Percentiles rank a stretch among this genome's conserved stretches.
Evolutionary conservation across 805 yeast species (phyloP).

Genomic region (Hanseniaspora occidentalis): DNA sequence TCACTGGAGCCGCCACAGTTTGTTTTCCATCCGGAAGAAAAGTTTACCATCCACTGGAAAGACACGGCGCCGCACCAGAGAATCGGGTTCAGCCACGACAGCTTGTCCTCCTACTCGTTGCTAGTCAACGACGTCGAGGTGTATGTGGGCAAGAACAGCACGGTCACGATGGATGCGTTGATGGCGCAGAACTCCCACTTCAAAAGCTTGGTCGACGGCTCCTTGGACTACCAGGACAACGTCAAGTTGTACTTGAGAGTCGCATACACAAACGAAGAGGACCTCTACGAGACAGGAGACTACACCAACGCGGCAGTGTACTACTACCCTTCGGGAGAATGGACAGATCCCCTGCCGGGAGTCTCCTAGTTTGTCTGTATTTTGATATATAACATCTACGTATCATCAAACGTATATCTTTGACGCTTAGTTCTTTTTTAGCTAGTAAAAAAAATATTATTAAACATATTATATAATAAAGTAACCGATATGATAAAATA

Average conservation of each 20-base stretch:
- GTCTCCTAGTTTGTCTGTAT: too few species aligned
- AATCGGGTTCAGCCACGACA: conserved; percentile 18
- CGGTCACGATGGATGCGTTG: conserved; percentile 31
- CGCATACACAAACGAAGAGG: conserved; percentile 35
- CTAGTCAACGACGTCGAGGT: conserved; percentile 71
- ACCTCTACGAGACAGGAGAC: conserved; percentile 38
- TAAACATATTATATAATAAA: neutral
- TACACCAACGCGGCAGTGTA: conserved; percentile 52
- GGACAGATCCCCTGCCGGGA: conserved; percentile 40
- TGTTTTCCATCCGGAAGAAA: conserved; percentile 8
- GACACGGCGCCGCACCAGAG: conserved; percentile 11
- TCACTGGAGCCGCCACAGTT: conserved; percentile 38
- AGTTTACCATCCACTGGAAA: conserved; percentile 18
- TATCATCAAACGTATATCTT: too few species aligned
- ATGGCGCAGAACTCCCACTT: conserved; percentile 21
- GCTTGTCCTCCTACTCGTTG: conserved; percentile 38
- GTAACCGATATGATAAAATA: too few species aligned
- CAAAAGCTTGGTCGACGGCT: conserved; percentile 20
- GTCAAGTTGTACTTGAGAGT: conserved; percentile 39
- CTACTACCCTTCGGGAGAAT: conserved; percentile 47
- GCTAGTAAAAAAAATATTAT: neutral
- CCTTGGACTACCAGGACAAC: conserved; percentile 20
- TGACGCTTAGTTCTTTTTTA: too few species aligned
- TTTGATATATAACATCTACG: neutral
- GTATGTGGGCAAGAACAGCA: conserved; percentile 41